Base-by-base conservation (phyloP, 1,139 yeast genomes). In the Hansenula anomala region DNA sequence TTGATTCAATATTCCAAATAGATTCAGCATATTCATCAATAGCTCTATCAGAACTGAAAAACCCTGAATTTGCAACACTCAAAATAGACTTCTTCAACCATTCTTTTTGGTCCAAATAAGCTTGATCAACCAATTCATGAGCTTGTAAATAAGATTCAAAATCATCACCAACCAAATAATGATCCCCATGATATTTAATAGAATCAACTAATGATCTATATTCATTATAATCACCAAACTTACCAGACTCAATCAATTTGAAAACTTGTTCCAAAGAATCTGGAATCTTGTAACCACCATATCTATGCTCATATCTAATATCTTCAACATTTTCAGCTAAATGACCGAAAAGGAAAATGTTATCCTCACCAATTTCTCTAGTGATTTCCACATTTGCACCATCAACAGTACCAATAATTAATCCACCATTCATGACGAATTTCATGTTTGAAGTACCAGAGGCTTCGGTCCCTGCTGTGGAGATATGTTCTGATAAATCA, bases 381-480 rank as follows among this genome's bases (percentile, higher is more conserved):
- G 96, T 85, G 59, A 90, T 87, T 66, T 90, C 97, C 40, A 90
- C 95, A 58, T 89, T 90, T 47, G 97, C 97, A 59, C 97, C 97
- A 59, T 90, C 97, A 49, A 90, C 96, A 15, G 97, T 89, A 59
- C 97, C 97, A 53, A 89, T 82, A 51, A 89, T 86, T 50, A 90
- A 73, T 38, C 97, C 97, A 63, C 96, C 97, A 58, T 88, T 89
- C 64, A 89, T 69, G 24, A 89, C 96, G 60, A 89, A 89, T 67
- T 89, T 90, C 97, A 89, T 89, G 68, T 89, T 89, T 35, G 95
- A 85, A 33, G 97, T 89, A 60, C 97, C 97, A 2, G 95, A 84
- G 20, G 96, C 97, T 63, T 89, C 97, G 19, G 97, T 89, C 54
- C 97, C 97, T 11, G 97, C 97, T 36, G 97, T 89, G n/a, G 96